Evolutionary conservation across 495 filamentous ascomycete genomes (phyloP), one percentile per base, ranked within the genome.

Genomic region (Podospora conica): DNA sequence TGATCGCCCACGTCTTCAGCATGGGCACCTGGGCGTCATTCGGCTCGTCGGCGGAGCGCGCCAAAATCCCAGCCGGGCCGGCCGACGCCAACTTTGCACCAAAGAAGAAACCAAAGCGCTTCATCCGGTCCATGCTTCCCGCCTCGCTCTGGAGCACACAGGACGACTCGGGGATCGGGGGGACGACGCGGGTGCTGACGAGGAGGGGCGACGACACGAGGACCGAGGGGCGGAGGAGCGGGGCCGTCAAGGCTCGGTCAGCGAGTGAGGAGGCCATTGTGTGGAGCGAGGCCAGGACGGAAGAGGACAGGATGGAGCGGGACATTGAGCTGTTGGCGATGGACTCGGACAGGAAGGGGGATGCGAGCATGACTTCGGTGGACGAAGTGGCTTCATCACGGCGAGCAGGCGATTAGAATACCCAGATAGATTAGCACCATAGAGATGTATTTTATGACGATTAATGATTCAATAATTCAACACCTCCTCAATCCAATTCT

Each of bases 121-220:
- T 66, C 31, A 53, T 60, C 24, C 33, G 55, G n/a, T 66, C 64
- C 11, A 66, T 66, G 64, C 57, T 66, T 22, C 64, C 64, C 9
- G 64, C 64, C 8, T 66, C 64, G 9, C 58, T 66, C 3, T 66
- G 64, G 64, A 66, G 64, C 31, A 66, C 64, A 25, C 31, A 66
- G 6, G 33, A 18, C 6, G 31, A 21, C 1, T n/a, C n/a, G n/a
- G 33, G 33, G 3, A 2, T 58, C 20, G 29, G 55, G 6, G 63
- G 27, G 5, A 60, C 40, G 22, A 66, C 33, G 5, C 27, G 33
- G 23, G 22, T 53, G 8, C 15, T 24, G n/a, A 40, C 33, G 18
- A 31, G 59, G 10, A 23, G 12, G 9, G 59, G 33, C 6, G n/a
- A 20, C 18, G 9, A 15, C 15, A 27, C n/a, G n/a, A n/a, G 15